Evolutionary conservation across 2,329 filamentous ascomycete species (phyloP), one percentile per base, ranked within the genome.

Genomic region (Rugonectria rugulosa): DNA sequence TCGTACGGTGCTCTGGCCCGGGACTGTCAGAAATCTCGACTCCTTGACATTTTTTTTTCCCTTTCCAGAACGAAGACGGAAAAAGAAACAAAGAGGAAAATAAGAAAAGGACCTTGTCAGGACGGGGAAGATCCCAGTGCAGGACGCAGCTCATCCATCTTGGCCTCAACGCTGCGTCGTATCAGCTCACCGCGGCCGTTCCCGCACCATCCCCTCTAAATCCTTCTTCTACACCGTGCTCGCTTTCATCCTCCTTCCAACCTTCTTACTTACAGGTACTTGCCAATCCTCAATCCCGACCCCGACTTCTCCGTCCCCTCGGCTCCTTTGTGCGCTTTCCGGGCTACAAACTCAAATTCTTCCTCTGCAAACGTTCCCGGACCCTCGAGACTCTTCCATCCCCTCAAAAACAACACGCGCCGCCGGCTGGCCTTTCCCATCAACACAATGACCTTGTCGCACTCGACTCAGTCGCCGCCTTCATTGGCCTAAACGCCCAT

Each of bases 361-460:
- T 19, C 17, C 37, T 10, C 21, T 23, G 12, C 15, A 17, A 26
- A 6, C 36, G 26, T 17, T 15, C 7, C 32, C 48, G 23, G 24
- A 23, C 29, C 42, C 19, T 40, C 27, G 26, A 29, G n/a, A 55
- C 56, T 49, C 52, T 43, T 36, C 44, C n/a, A n/a, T n/a, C n/a
- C n/a, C n/a, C 62, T 11, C 10, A 6, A 11, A 10, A 58, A 53
- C 62, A 59, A 57, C 38, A 46, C 53, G 44, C 65, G 63, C 65
- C 53, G 65, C 65, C 63, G 46, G 40, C 56, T 61, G 60, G 61
- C 59, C 40, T 57, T 59, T 54, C 45, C 59, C 46, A 55, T 40
- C 56, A 38, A 65, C 59, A 71, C 59, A 62, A 73, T 73, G 71
- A 66, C 60, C 67, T 62, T 65, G 53, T 68, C 64, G 66, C 63